Conservation (phyloP, 768 basidiomycete genomes). For the Termitomyces sp. region DNA sequence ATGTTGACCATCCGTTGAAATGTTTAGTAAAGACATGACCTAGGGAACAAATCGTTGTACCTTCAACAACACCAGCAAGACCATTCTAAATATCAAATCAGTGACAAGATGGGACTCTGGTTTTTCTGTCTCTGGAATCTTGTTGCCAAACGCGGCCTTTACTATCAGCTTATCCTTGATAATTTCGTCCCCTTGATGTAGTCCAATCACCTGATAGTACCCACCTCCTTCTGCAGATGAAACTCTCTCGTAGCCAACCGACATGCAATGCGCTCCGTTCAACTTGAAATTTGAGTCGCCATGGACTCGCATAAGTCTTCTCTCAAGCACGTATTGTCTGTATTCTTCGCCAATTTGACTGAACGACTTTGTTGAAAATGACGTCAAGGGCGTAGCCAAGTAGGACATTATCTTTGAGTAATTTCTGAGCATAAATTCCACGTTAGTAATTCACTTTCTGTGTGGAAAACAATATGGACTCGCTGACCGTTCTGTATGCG, state of each 20-base stretch:
- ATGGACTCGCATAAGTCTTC: not conserved
- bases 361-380: not conserved
- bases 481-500: not conserved
- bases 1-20: too few species aligned
- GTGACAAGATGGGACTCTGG: too few species aligned
- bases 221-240: not conserved
- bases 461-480: not conserved
- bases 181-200: too few species aligned
- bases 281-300: not conserved
- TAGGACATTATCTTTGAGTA: not conserved
- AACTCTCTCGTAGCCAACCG: not conserved
- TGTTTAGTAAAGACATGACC: too few species aligned
- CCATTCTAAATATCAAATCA: too few species aligned
- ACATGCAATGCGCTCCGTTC: not conserved
- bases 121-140: too few species aligned
- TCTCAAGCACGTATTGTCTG: fast-evolving
- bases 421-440: not conserved
- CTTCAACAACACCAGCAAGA: too few species aligned
- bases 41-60: too few species aligned
- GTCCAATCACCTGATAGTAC: not conserved
- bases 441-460: not conserved
- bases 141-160: too few species aligned
- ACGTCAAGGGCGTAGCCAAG: not conserved
- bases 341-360: not conserved
- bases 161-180: too few species aligned